Conservation (phyloP, 2,329 filamentous ascomycete species). For the Fusarium albidum region DNA sequence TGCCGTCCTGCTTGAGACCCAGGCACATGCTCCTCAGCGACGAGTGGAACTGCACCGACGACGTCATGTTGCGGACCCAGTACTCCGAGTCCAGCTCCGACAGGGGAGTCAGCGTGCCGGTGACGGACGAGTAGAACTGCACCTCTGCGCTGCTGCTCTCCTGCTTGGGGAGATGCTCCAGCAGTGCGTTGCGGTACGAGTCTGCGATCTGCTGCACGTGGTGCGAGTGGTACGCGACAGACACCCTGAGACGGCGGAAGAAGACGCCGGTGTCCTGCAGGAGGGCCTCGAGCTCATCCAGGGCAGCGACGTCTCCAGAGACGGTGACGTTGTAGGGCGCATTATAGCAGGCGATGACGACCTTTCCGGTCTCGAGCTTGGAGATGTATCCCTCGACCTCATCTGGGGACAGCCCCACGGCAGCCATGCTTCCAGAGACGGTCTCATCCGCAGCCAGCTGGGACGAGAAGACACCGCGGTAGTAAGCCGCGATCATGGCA, state of each 20-base stretch:
- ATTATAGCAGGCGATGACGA: slow-evolving; percentile 40
- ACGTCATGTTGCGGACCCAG: too few relatives aligned
- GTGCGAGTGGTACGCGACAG: slow-evolving; percentile 19
- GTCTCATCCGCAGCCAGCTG: slow-evolving; percentile 5
- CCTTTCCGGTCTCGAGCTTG: too few relatives aligned
- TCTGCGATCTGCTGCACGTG: slow-evolving; percentile 18
- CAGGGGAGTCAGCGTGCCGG: too few relatives aligned
- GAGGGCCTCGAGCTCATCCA: slow-evolving; percentile 35
- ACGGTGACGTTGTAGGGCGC: slow-evolving; percentile 41
- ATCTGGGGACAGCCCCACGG: slow-evolving; percentile 1
- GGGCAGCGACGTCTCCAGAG: slow-evolving; percentile 41
- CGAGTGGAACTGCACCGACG: too few relatives aligned
- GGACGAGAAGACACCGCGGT: slow-evolving; percentile 21
- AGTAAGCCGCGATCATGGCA: slow-evolving; percentile 28
- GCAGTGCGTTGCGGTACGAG: slow-evolving; percentile 5
- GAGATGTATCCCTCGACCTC: not conserved
- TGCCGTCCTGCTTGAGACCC: too few relatives aligned
- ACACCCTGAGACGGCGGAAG: slow-evolving; percentile 30
- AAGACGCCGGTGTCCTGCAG: slow-evolving; percentile 42
- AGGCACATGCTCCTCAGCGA: too few relatives aligned
- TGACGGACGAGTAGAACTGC: too few relatives aligned
- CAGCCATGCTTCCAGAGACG: slow-evolving; percentile 17
- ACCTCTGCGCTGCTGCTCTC: too few relatives aligned
- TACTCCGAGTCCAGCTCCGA: too few relatives aligned
- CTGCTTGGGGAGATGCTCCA: not conserved